Conservation (phyloP, 305 asterid genomes). For the Fraxinus floribunda region DNA sequence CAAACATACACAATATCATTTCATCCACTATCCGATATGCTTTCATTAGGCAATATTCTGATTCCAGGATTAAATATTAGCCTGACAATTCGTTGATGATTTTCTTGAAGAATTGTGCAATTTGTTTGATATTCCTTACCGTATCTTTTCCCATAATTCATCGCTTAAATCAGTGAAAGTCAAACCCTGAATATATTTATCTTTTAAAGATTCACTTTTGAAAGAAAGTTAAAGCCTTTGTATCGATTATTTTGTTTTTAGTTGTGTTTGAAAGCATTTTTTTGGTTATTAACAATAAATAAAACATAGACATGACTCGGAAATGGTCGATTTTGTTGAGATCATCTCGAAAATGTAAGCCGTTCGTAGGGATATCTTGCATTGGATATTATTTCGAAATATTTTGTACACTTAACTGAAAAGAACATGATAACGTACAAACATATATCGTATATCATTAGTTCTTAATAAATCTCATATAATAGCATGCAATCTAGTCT, state of each 20-base stretch:
- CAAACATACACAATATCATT: not conserved
- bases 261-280: not conserved
- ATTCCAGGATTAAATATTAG: not conserved
- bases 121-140: conserved; percentile 1
- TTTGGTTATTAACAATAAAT: not conserved
- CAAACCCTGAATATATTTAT: not conserved
- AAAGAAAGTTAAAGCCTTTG: not conserved
- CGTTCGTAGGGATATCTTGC: not conserved
- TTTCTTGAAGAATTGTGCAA: not conserved
- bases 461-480: not conserved
- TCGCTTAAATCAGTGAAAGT: not conserved
- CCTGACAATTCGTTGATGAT: not conserved
- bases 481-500: not conserved
- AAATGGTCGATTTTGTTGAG: not conserved
- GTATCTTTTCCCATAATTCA: not conserved
- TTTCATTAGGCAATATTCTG: not conserved
- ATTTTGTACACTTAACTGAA: not conserved
- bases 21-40: not conserved
- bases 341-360: not conserved
- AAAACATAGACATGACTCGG: not conserved
- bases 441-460: no score
- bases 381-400: not conserved
- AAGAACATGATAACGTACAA: not conserved
- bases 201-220: not conserved
- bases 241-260: not conserved